Base-by-base conservation (phyloP, 2,329 filamentous ascomycete species). In the Leptographium wingfieldii region DNA sequence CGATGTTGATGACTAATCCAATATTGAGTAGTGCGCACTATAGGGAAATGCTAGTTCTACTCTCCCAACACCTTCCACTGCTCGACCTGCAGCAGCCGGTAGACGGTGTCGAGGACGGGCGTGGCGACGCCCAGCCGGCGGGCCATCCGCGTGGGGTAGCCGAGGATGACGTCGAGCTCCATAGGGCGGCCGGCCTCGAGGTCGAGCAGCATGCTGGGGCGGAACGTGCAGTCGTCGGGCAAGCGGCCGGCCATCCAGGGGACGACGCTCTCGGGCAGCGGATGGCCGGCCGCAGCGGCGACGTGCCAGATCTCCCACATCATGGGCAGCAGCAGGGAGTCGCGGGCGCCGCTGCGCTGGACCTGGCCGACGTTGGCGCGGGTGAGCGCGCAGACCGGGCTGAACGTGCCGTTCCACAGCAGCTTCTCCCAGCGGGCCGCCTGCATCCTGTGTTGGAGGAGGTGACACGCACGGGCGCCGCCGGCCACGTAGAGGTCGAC, bases 91-190 rank as follows among this genome's bases (percentile, higher is more conserved):
- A 63, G 43, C 62, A 63, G 55, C n/a, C 52, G 53, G 33, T 60
- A 56, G 12, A 62, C 62, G 11, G 56, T 57, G 11, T 60, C 58
- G 56, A 63, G 40, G 9, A 51, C 40, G 3, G 62, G 62, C 38
- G 58, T 59, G 6, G 48, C 29, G 25, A 63, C 62, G 19, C 62
- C 60, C 7, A 63, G 58, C 6, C 31, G 12, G 7, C 10, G 14
- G 2, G 62, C 71, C 53, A 69, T 57, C 55, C 63, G 63, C n/a
- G 69, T 66, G 22, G 63, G 63, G 60, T 71, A 71, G 19, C 70
- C 70, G n/a, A 72, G 65, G 35, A 72, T 70, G 27, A 70, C 69
- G 58, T 72, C 70, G 10, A 68, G 66, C 66, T 72, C 70, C 54
- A 72, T 54, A 1, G 43, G 63, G 60, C 64, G 67, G 19, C 62